These are phyloP conservation scores for Kregervanrija fluxuum DNA, from an alignment of 805 yeast species.

Conservation along the genomic window DNA sequence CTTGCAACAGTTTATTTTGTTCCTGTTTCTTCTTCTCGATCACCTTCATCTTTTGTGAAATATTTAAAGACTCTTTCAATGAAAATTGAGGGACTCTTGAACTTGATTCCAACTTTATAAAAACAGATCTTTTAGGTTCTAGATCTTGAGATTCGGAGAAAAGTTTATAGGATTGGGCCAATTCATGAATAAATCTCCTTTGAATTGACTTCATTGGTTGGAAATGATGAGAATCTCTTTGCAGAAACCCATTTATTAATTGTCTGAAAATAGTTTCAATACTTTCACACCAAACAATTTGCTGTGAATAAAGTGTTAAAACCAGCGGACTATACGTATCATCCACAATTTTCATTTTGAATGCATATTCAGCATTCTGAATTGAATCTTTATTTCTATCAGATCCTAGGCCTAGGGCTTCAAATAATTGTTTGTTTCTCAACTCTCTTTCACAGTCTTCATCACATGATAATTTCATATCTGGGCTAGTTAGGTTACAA, in stretches of 20 bases:
- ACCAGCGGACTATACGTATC: slow-evolving; percentile 40
- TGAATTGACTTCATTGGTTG: slow-evolving; percentile 68
- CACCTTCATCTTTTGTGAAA: slow-evolving; percentile 26
- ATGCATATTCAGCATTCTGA: slow-evolving; percentile 13
- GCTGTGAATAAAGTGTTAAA: slow-evolving; percentile 42
- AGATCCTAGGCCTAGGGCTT: slow-evolving; percentile 41
- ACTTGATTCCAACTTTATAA: slow-evolving; percentile 34
- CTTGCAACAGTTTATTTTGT: slow-evolving; percentile 19
- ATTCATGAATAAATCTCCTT: slow-evolving; percentile 61
- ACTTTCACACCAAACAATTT: slow-evolving; percentile 59
- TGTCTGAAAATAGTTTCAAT: slow-evolving; percentile 48
- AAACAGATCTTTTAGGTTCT: slow-evolving; percentile 73
- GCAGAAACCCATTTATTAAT: slow-evolving; percentile 36
- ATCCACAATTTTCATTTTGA: slow-evolving; percentile 20
- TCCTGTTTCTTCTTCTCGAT: slow-evolving; percentile 24
- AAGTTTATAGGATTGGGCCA: slow-evolving; percentile 52
- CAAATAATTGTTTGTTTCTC: slow-evolving; percentile 55
- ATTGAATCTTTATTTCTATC: slow-evolving; percentile 8
- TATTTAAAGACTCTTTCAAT: slow-evolving; percentile 37
- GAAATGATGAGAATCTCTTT: slow-evolving; percentile 45
- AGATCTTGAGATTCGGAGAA: slow-evolving; percentile 72
- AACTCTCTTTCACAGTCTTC: slow-evolving; percentile 56
- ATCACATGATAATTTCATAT: slow-evolving; percentile 52
- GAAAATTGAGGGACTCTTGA: slow-evolving; percentile 36
- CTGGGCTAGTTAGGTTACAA: slow-evolving; percentile 26